Conservation (phyloP, 129 eudicot species). For the Kitagawia praeruptora region DNA sequence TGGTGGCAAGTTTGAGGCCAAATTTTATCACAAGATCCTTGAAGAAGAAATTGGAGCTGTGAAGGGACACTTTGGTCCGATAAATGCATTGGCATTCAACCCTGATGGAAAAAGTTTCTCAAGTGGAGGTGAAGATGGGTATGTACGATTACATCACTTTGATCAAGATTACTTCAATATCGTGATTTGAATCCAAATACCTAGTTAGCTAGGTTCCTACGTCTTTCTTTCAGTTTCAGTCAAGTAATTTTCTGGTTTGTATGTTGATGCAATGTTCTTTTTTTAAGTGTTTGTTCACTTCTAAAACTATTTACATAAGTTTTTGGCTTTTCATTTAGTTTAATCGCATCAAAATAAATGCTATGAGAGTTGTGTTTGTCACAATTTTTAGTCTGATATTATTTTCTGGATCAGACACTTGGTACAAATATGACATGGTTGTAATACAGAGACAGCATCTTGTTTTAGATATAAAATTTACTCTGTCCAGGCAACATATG, state of each 20-base stretch:
- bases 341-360: no score
- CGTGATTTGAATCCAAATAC: background rate
- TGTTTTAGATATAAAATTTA: no score
- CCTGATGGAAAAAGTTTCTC: conserved; percentile 89
- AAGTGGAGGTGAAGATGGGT: background rate
- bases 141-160: background rate
- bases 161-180: background rate
- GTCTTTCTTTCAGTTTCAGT: background rate
- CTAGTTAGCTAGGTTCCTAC: background rate
- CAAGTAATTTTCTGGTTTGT: background rate
- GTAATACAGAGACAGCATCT: no score
- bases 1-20: conserved; percentile 93
- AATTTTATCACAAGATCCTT: conserved; percentile 89
- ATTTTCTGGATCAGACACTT: no score
- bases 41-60: conserved; percentile 85
- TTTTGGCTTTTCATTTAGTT: no score
- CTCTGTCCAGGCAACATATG: no score
- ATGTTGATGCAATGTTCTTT: background rate
- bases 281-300: no score
- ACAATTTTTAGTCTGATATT: no score
- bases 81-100: conserved; percentile 92
- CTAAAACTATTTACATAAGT: no score
- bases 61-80: conserved; percentile 93
- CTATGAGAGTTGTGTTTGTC: no score
- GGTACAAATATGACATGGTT: no score